Percentiles rank a stretch among this genome's conserved stretches.
Conservation (phyloP, 2,329 filamentous ascomycete genomes). For the Neonectria hederae region DNA sequence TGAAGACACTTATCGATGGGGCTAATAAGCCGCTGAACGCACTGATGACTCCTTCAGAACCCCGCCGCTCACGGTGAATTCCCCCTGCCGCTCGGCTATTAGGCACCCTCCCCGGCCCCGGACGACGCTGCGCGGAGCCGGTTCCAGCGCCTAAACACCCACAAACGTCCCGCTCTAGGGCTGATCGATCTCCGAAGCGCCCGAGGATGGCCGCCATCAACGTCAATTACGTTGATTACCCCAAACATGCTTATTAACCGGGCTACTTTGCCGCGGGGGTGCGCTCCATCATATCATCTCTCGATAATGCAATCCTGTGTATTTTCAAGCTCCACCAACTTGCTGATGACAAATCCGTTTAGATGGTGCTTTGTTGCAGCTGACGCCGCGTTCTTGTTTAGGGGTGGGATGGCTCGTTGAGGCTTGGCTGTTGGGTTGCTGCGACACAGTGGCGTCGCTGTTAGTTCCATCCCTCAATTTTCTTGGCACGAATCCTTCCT, state of each 20-base stretch:
- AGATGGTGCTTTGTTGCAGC: not conserved
- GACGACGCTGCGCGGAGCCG: not conserved
- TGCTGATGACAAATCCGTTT: not conserved
- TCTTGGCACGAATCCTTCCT: not conserved
- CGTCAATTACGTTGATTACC: not conserved
- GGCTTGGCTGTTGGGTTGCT: not conserved
- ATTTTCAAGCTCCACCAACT: not conserved
- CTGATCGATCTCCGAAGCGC: not conserved
- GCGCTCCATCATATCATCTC: not conserved
- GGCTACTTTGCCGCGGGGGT: too few relatives aligned
- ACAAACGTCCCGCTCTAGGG: not conserved
- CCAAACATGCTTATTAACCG: not conserved
- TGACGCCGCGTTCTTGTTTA: not conserved
- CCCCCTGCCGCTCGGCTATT: not conserved
- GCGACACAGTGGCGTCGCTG: not conserved
- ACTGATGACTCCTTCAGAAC: not conserved
- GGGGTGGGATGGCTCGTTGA: not conserved
- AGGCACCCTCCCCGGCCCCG: not conserved
- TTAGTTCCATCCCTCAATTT: not conserved
- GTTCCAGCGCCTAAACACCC: conserved; percentile 2
- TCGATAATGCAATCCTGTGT: not conserved
- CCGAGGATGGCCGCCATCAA: not conserved
- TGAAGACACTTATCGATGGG: not conserved
- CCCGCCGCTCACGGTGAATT: not conserved
- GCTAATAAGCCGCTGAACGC: not conserved